phyloP scores from a whole-genome alignment of 768 basidiomycete genomes.

The Porpolomopsis calyptriformis region DNA sequence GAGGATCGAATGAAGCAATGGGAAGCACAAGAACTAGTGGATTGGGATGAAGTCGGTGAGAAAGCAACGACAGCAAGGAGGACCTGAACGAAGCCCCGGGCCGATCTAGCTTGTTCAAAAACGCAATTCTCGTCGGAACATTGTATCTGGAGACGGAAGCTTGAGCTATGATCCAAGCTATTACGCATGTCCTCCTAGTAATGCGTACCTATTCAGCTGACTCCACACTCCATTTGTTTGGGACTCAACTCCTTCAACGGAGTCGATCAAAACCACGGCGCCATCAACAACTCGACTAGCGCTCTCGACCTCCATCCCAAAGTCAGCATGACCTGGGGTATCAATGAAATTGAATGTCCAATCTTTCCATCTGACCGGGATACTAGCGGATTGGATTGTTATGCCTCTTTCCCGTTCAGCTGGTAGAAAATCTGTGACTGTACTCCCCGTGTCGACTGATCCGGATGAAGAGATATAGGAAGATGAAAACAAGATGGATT shows the following conservation, averaged over 20 bases:
- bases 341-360: conserved; percentile 85
- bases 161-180: conserved; percentile 4
- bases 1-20: conserved; percentile 62
- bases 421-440: conserved; percentile 82
- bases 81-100: conserved; percentile 72
- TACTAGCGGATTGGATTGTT: conserved; percentile 87
- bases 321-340: conserved; percentile 88
- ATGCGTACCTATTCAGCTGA: conserved; percentile 67
- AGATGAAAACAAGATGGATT: conserved; percentile 73
- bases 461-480: conserved; percentile 64
- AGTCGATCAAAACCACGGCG: conserved; percentile 79
- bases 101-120: conserved; percentile 82
- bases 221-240: conserved; percentile 86
- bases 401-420: conserved; percentile 86
- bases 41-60: conserved; percentile 65
- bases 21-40: conserved; percentile 65
- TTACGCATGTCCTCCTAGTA: conserved; percentile 21
- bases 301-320: conserved; percentile 95
- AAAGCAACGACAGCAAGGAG: conserved; percentile 61
- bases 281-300: conserved; percentile 86
- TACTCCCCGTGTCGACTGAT: conserved; percentile 83
- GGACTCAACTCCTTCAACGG: conserved; percentile 85
- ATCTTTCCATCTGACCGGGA: conserved; percentile 76
- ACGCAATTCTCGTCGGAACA: conserved; percentile 69
- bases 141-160: conserved; percentile 46